Evolutionary conservation across 768 basidiomycete genomes (phyloP), one percentile per base, ranked within the genome.

Genomic region (Mrakia hoshinonis): DNA sequence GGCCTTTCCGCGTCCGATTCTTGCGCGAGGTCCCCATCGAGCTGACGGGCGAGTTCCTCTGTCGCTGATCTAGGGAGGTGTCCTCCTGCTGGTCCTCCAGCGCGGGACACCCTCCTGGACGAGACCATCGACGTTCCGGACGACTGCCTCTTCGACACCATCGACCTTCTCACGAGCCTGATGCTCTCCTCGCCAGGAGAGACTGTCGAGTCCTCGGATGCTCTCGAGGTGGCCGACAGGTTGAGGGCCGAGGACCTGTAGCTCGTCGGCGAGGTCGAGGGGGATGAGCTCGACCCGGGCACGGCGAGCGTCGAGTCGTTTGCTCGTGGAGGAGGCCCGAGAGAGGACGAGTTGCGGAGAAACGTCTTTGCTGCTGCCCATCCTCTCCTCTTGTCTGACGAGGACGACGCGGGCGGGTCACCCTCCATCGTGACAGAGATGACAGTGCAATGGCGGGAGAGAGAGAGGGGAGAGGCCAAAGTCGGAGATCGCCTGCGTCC

Each of bases 311-410:
- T 55, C 13, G 11, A 15, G 24, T 26, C 18, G 12, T 15, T 18
- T 4, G 54, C 3, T 24, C 26, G 4, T 4, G 51, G 29, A 55
- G 54, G 54, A 26, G n/a, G 54, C 26, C 20, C 26, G 26, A 15
- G 26, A 2, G 6, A 31, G 20, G 54, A 5, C 26, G 29, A 15
- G 26, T 13, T 55, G 26, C 34, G n/a, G 9, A 55, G 13, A 31
- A 55, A 34, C 10, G 54, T 24, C 54, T 55, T 55, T n/a, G 54
- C 54, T 34, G 54, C 54, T 55, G 54, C 54, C 54, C 54, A 55
- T 55, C 54, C 54, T 34, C 54, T 7, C 1, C 54, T 26, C 29
- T 55, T 55, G 54, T 55, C 54, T 15, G 29, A 26, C 7, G 26
- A 55, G 29, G 54, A 55, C 5, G 49, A 51, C 20, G 54, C 18